Conservation (phyloP, 352 stramenopile species). For the Pythium angustatum region DNA sequence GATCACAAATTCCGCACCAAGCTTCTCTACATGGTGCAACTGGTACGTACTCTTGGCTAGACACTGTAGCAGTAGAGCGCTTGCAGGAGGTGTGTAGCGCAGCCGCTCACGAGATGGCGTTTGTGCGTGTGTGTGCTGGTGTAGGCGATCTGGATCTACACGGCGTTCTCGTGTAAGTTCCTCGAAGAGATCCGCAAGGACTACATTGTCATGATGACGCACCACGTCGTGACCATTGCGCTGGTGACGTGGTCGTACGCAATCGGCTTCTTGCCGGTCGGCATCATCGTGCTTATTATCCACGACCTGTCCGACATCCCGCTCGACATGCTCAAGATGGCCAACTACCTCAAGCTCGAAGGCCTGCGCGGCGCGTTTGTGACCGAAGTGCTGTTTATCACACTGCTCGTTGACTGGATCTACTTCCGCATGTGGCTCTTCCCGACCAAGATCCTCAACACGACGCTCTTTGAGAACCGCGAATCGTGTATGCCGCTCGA, state of each 20-base stretch:
- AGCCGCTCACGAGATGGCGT: neutral
- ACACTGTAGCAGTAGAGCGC: neutral
- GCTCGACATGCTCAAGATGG: slow-evolving; percentile 89
- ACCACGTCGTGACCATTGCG: slow-evolving; percentile 86
- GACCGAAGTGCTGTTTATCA: slow-evolving; percentile 75
- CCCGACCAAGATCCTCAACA: slow-evolving; percentile 79
- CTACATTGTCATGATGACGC: slow-evolving; percentile 90
- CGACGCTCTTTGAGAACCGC: slow-evolving; percentile 69
- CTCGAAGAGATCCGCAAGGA: slow-evolving; percentile 88
- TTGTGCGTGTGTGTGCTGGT: neutral
- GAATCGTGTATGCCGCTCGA: slow-evolving; percentile 74
- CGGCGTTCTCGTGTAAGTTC: slow-evolving; percentile 88
- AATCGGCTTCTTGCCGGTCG: slow-evolving; percentile 79
- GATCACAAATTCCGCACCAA: slow-evolving; percentile 83
- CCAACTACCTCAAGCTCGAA: slow-evolving; percentile 89
- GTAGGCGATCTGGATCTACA: slow-evolving; percentile 89
- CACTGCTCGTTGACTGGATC: slow-evolving; percentile 65
- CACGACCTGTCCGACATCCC: slow-evolving; percentile 90
- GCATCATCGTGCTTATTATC: slow-evolving; percentile 80
- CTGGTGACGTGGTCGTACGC: slow-evolving; percentile 85
- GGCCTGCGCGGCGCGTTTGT: slow-evolving; percentile 65
- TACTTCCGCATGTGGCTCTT: slow-evolving; percentile 89
- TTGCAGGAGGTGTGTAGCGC: neutral
- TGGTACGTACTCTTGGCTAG: slow-evolving; percentile 39
- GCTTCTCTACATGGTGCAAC: slow-evolving; percentile 80